Conservation (phyloP, 2,329 filamentous ascomycete species). For the Aspergillus terreus region DNA sequence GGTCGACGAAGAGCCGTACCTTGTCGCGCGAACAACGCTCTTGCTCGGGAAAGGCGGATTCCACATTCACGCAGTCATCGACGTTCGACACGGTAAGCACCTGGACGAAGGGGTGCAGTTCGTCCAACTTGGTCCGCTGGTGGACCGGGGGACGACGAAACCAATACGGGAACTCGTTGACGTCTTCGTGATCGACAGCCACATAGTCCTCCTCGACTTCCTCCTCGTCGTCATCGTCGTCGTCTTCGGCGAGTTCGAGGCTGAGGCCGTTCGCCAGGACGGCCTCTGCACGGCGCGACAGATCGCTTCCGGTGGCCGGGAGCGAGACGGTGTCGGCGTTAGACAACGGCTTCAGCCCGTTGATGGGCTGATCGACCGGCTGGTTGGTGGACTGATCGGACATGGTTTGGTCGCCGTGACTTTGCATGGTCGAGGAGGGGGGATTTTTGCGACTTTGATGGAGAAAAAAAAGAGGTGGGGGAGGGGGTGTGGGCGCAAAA, state of each 20-base stretch:
- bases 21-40: slow-evolving; percentile 59
- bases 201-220: slow-evolving; percentile 41
- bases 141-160: slow-evolving; percentile 38
- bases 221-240: slow-evolving; percentile 25
- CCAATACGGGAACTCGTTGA: slow-evolving; percentile 38
- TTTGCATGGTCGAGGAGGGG: not conserved
- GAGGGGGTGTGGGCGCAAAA: not conserved
- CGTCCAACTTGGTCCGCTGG: slow-evolving; percentile 45
- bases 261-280: slow-evolving; percentile 29
- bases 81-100: slow-evolving; percentile 58
- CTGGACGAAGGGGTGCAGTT: slow-evolving; percentile 70
- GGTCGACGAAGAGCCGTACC: slow-evolving; percentile 37
- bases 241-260: slow-evolving; percentile 20
- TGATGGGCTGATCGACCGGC: slow-evolving; percentile 25
- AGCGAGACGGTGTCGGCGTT: slow-evolving; percentile 28
- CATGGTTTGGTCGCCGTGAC: slow-evolving; percentile 18
- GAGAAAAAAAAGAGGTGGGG: not conserved
- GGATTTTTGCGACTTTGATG: not conserved
- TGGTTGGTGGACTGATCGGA: slow-evolving; percentile 26
- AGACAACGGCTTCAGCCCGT: slow-evolving; percentile 28
- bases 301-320: slow-evolving; percentile 23
- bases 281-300: slow-evolving; percentile 26
- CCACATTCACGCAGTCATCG: slow-evolving; percentile 54
- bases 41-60: slow-evolving; percentile 57
- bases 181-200: slow-evolving; percentile 40